Evolutionary conservation across 176 grass and related monocot species (phyloP).

Genomic region (Cymbopogon citratus): DNA sequence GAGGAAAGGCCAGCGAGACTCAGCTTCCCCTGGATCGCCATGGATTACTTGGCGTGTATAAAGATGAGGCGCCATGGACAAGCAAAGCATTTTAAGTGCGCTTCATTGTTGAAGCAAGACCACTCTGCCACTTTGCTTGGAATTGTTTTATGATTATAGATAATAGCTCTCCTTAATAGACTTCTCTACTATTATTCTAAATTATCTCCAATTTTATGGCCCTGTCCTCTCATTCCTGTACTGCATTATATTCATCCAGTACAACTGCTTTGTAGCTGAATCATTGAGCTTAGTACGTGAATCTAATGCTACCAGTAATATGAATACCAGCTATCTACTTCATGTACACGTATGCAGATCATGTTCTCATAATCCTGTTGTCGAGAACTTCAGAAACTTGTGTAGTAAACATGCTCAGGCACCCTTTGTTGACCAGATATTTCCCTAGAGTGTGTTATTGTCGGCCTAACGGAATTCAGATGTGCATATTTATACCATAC

Average conservation of each 20-base stretch:
- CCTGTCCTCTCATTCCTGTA: neutral
- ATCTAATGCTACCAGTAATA: neutral
- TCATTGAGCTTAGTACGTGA: neutral
- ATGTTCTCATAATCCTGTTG: neutral
- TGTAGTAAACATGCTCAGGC: neutral
- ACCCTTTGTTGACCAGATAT: neutral
- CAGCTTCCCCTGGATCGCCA: conserved; percentile 82
- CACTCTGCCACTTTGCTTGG: conserved; percentile 45
- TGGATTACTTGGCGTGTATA: conserved; percentile 66
- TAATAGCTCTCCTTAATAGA: neutral
- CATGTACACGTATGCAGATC: neutral
- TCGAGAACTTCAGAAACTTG: neutral
- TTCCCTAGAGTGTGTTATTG: neutral
- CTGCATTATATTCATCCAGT: neutral
- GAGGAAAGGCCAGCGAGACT: conserved; percentile 38
- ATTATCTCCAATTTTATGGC: neutral
- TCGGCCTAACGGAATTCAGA: neutral
- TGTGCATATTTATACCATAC: neutral
- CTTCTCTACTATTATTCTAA: neutral
- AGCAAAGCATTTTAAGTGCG: neutral
- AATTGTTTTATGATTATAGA: neutral
- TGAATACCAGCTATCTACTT: neutral
- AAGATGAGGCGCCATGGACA: conserved; percentile 39
- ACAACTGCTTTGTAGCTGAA: neutral
- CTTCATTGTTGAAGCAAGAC: conserved; percentile 32